Evolutionary conservation across 768 basidiomycete genomes (phyloP), one percentile per base, ranked within the genome.

Genomic region (Lyophyllum decastes): DNA sequence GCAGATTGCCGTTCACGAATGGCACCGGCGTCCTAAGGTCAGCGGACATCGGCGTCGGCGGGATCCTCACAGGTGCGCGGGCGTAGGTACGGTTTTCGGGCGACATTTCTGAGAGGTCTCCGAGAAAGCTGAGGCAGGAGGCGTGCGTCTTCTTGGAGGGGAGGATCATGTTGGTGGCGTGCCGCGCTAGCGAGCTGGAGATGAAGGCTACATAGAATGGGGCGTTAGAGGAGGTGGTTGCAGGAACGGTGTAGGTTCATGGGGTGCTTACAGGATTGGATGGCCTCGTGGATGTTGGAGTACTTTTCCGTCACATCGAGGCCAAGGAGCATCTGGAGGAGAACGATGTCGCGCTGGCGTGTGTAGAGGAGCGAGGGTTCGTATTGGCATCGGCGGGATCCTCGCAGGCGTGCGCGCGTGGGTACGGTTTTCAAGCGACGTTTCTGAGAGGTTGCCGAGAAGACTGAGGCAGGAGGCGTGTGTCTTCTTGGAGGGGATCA

Each of bases 271-370:
- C 89, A 77, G 48, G 76, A 76, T 54, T 79, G 77, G 8, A 91
- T 71, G 2, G 88, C 90, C 24, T 77, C 75, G 16, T 83, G 80
- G 1, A 83, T 79, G 55, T 85, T 82, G 26, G 74, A 70, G 63
- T 78, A 89, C 43, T 78, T 76, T 50, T 76, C 76, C 54, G 79
- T 81, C 9, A 90, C 87, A 60, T 90, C 83, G 51, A 86, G 72
- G 0, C 95, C 95, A n/a, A 87, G 73, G 12, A 96, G 71, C 91
- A 96, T 93, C 71, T 95, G 92, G 51, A 94, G 65, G 40, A 95
- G 74, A 2, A 94, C 80, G 25, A 95, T 81, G 0, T 97, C 95
- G 26, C 94, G 82, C 41, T 84, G 78, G 40, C 81, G 84, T 9
- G 90, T 89, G 68, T 95, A 95, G n/a, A n/a, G n/a, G n/a, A n/a